Percentiles rank a stretch among this genome's conserved stretches.
These are phyloP conservation scores for Margaritispora aquatica DNA, from an alignment of 495 filamentous ascomycete genomes.

Conservation along the genomic window DNA sequence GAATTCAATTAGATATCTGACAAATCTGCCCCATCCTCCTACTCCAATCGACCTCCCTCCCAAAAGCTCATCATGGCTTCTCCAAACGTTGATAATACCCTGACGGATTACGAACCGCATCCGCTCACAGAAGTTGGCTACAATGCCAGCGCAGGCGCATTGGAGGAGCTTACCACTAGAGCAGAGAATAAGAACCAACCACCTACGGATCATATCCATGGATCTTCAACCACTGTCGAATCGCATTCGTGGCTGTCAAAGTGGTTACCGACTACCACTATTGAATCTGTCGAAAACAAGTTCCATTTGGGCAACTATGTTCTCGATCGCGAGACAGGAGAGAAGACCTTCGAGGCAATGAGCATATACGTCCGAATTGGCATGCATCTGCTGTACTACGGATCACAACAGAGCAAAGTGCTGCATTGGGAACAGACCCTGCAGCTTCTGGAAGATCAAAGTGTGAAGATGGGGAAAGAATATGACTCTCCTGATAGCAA, in stretches of 20 bases:
- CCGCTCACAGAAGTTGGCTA: constrained; percentile 20
- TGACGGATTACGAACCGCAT: constrained; percentile 15
- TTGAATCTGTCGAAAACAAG: constrained; percentile 28
- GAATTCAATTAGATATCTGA: too few species aligned
- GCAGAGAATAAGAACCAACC: constrained; percentile 26
- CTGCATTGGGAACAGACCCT: constrained; percentile 33
- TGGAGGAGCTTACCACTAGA: constrained; percentile 18
- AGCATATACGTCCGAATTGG: constrained; percentile 36
- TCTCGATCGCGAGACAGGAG: constrained; percentile 26
- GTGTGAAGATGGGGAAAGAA: constrained; percentile 35
- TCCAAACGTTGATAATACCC: not conserved
- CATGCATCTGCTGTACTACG: constrained; percentile 41
- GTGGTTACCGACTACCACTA: constrained; percentile 25
- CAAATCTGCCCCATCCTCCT: not conserved
- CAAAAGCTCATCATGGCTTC: not conserved
- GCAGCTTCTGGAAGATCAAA: constrained; percentile 29
- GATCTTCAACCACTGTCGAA: constrained; percentile 24
- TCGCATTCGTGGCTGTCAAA: constrained; percentile 30
- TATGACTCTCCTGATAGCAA: constrained; percentile 32
- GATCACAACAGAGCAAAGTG: constrained; percentile 31
- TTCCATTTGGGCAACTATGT: constrained; percentile 40
- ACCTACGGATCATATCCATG: constrained; percentile 29
- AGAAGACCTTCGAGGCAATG: constrained; percentile 4
- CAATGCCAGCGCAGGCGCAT: constrained; percentile 21
- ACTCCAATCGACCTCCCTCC: not conserved